phyloP scores from a whole-genome alignment of 176 grass and related monocot genomes.

The Raddia distichophylla region DNA sequence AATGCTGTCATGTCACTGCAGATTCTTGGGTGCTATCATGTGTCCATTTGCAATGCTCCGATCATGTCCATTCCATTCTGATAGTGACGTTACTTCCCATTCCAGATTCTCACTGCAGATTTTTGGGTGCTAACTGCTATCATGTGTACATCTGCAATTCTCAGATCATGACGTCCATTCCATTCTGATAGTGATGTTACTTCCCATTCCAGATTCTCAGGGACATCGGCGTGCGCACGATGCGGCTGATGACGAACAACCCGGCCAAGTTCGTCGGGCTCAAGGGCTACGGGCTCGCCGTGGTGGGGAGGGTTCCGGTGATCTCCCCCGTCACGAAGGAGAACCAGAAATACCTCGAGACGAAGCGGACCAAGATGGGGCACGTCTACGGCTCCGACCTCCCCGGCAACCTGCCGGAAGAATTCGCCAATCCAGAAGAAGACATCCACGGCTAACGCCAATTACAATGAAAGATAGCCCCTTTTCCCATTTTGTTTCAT shows the following conservation, averaged over 20 bases:
- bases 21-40: not conserved
- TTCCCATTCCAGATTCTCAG: conserved; percentile 57
- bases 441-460: conserved; percentile 37
- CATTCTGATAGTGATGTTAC: not conserved
- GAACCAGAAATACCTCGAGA: conserved; percentile 94
- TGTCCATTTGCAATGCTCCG: not conserved
- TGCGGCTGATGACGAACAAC: conserved; percentile 96
- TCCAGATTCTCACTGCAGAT: conserved; percentile 55
- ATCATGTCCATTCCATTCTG: not conserved
- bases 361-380: conserved; percentile 90
- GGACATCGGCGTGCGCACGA: conserved; percentile 84
- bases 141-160: not conserved
- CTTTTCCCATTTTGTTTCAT: not conserved
- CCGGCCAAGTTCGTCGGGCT: conserved; percentile 92
- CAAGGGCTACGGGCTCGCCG: conserved; percentile 89
- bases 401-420: conserved; percentile 51
- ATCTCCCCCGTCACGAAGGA: conserved; percentile 88
- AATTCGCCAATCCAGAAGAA: conserved; percentile 51
- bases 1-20: not conserved
- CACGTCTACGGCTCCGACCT: conserved; percentile 98
- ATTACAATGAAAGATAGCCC: not conserved
- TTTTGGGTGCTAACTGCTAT: not conserved
- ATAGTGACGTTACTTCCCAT: not conserved
- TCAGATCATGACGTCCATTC: not conserved
- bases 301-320: conserved; percentile 82